Evolutionary conservation across 768 basidiomycete genomes (phyloP).

Genomic region (Chalciporus piperatus): DNA sequence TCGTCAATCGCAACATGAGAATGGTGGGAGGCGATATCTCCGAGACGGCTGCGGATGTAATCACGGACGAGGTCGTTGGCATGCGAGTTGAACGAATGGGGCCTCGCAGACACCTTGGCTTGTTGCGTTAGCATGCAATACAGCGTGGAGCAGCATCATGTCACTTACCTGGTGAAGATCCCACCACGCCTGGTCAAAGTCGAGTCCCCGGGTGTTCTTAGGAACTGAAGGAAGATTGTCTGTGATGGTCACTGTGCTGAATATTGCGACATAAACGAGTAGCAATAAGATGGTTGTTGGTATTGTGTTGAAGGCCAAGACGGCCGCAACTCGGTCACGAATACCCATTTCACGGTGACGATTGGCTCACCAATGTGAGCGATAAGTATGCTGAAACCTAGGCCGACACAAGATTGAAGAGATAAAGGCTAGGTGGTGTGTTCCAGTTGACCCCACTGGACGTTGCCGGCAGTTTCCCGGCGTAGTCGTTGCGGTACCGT

Average conservation of each 20-base stretch:
- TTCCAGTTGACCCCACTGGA: too few species aligned
- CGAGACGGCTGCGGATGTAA: slow-evolving; percentile 56
- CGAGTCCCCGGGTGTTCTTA: slow-evolving; percentile 41
- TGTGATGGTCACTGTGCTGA: slow-evolving; percentile 45
- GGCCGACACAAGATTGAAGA: too few species aligned
- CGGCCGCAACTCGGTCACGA: slow-evolving; percentile 18
- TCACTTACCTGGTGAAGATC: slow-evolving; percentile 53
- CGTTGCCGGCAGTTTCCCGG: too few species aligned
- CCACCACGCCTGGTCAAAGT: slow-evolving; percentile 52
- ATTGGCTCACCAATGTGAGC: background rate
- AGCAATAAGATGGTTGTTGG: slow-evolving; percentile 47
- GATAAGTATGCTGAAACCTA: background rate
- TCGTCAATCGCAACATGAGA: slow-evolving; percentile 49
- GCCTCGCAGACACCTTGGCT: slow-evolving; percentile 57
- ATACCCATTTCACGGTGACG: slow-evolving; percentile 22
- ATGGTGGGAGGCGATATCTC: slow-evolving; percentile 41
- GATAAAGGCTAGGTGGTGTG: background rate
- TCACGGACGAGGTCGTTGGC: slow-evolving; percentile 66
- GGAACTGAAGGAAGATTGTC: slow-evolving; percentile 49
- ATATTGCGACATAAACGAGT: slow-evolving; percentile 47
- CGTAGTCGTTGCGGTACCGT: too few species aligned
- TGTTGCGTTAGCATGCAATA: background rate
- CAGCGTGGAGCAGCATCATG: background rate
- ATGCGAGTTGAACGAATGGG: slow-evolving; percentile 78
- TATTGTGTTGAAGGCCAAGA: slow-evolving; percentile 38